Base-by-base conservation (phyloP, 179 eudicot species). In the Camellia oleifera region DNA sequence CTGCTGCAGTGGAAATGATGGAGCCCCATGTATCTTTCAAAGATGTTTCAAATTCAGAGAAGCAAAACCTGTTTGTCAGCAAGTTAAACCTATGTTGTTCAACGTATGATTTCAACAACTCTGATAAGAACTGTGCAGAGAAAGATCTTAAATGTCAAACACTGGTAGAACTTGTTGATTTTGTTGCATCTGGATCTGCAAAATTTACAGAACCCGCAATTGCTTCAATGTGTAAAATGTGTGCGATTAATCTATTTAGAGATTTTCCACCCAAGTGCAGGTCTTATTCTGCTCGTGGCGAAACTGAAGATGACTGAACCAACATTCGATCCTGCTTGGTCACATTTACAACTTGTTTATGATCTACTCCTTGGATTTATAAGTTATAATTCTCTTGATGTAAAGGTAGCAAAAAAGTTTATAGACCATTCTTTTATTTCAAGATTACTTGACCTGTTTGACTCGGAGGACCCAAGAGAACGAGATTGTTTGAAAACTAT, bases 401-500 rank as follows among this genome's bases (percentile, higher is more conserved):
- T 91, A 4, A 94, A 93, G 80, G 76, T 91, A 46, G 97, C 98
- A 0, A 94, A 94, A 80, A 93, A 90, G 69, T 88, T 90, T 77
- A 77, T 94, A 14, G 94, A 94, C 56, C 94, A 91, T 78, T 77
- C 89, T 0, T 94, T 93, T 81, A 88, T 94, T 53, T 79, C 84
- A 50, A 94, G 78, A 88, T 68, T 93, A 74, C 92, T 94, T 69
- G 90, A 94, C 81, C 91, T 94, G 44, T 93, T 94, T 74, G 96
- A 94, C 64, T 94, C 98, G 0, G 97, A 93, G 79, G 98, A 94
- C 83, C 98, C 98, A 18, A 87, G 98, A 80, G 98, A 94, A 81
- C 84, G 98, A 77, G 98, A 94, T 44, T 90, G 95, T 64, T 78
- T 94, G 82, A 94, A 94, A 79, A 87, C 97, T 8, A 85, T 91